These are phyloP conservation scores for Polytolypa hystricis DNA, from an alignment of 2,329 filamentous ascomycete species.

Conservation along the genomic window DNA sequence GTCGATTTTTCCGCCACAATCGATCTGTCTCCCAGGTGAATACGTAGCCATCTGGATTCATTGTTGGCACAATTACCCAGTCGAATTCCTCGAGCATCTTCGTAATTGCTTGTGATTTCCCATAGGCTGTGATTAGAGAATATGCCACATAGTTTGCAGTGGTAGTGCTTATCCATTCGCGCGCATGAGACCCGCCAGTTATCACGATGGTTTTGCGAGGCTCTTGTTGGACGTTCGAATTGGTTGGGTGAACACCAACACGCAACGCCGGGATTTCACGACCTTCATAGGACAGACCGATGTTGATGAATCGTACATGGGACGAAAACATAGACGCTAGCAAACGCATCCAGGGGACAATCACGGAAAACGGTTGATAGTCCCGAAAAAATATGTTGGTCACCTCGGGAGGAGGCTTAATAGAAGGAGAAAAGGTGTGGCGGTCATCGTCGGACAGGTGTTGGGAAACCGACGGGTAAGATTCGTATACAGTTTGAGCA, in stretches of 20 bases:
- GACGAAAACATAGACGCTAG: conserved; percentile 82
- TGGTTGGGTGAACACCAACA: conserved; percentile 52
- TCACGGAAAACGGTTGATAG: conserved; percentile 78
- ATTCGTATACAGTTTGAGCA: conserved; percentile 62
- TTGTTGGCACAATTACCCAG: conserved; percentile 73
- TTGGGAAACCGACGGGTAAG: conserved; percentile 48
- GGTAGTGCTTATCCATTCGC: conserved; percentile 92
- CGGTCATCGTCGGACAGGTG: conserved; percentile 16
- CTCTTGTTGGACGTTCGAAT: conserved; percentile 30
- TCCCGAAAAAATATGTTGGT: conserved; percentile 76
- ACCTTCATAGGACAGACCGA: conserved; percentile 81
- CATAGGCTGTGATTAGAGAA: conserved; percentile 73
- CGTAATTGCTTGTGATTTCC: conserved; percentile 58
- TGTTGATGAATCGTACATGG: conserved; percentile 59
- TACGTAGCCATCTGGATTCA: conserved; percentile 90
- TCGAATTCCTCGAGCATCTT: conserved; percentile 75
- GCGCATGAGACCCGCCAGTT: conserved; percentile 76
- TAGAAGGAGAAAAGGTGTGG: conserved; percentile 21
- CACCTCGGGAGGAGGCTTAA: conserved; percentile 23
- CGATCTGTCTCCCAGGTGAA: conserved; percentile 89
- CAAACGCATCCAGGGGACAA: conserved; percentile 83
- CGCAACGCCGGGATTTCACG: conserved; percentile 74
- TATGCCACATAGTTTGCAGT: conserved; percentile 88
- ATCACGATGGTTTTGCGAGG: conserved; percentile 68
- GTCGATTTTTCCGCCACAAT: conserved; percentile 89